Conservation (phyloP, 305 asterid genomes). For the Fraxinus greggii region DNA sequence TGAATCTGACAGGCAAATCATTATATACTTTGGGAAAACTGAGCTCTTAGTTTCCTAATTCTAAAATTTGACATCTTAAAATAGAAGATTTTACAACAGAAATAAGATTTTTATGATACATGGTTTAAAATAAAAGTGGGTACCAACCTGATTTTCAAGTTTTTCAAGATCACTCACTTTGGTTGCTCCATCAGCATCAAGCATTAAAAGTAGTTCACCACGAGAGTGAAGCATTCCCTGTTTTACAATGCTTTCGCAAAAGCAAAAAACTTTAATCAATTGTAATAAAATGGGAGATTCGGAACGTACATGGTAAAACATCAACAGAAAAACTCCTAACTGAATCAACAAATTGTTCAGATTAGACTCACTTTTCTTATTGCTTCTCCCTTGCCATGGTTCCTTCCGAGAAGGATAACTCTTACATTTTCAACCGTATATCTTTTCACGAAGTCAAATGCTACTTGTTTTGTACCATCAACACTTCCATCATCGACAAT, state of each 20-base stretch:
- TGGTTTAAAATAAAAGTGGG: constrained; percentile 12
- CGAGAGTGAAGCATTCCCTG: neutral
- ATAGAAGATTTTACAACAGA: neutral
- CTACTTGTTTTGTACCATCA: constrained; percentile 85
- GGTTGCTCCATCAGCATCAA: constrained; percentile 84
- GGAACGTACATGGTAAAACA: neutral
- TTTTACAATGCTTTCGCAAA: neutral
- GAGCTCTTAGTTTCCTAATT: neutral
- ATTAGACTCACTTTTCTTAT: constrained; percentile 83
- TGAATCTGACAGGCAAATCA: constrained; percentile 60
- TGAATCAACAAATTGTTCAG: constrained; percentile 22
- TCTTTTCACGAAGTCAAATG: constrained; percentile 81
- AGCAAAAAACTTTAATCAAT: neutral
- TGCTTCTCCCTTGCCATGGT: constrained; percentile 99
- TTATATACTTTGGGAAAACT: constrained; percentile 33
- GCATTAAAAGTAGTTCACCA: constrained; percentile 78
- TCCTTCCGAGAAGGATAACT: constrained; percentile 76
- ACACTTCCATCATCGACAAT: constrained; percentile 94
- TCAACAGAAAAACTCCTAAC: constrained; percentile 4
- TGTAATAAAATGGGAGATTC: neutral
- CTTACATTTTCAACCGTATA: constrained; percentile 74
- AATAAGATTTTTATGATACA: neutral
- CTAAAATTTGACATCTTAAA: neutral
- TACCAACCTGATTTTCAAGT: constrained; percentile 89
- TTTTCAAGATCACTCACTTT: constrained; percentile 86